Percentiles rank a stretch among this genome's conserved stretches.
Conservation (phyloP, 345 rosid genomes). For the Brassica cretica region DNA sequence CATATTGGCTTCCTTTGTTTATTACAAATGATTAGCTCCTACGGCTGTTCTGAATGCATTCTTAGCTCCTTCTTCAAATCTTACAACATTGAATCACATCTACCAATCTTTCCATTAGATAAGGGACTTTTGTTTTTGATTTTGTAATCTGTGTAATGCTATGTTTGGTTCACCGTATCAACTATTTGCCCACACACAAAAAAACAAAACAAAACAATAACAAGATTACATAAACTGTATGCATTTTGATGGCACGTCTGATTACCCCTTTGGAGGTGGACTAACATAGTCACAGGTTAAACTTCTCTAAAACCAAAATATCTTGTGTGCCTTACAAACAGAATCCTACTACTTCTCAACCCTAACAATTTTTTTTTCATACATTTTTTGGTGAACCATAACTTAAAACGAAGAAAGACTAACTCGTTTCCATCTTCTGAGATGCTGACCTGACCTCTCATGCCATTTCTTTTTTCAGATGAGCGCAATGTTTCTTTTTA, state of each 20-base stretch:
- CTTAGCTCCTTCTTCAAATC: too few relatives aligned
- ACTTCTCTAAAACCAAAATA: constrained; percentile 27
- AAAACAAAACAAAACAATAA: background rate
- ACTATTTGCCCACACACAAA: too few relatives aligned
- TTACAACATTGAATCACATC: too few relatives aligned
- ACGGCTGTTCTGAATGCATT: too few relatives aligned
- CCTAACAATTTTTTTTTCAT: constrained; percentile 27
- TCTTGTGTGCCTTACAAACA: constrained; percentile 19
- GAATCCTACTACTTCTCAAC: constrained; percentile 7
- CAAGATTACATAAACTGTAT: background rate
- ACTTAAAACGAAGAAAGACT: background rate
- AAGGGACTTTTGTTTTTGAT: too few relatives aligned
- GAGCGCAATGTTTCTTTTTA: background rate
- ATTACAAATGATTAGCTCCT: too few relatives aligned
- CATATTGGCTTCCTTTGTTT: too few relatives aligned
- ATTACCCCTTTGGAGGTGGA: background rate
- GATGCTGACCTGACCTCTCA: background rate
- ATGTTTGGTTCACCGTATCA: too few relatives aligned
- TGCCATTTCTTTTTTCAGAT: background rate
- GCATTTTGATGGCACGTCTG: constrained; percentile 26
- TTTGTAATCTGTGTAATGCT: too few relatives aligned
- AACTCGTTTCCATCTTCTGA: constrained; percentile 6
- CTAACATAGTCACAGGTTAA: constrained; percentile 33
- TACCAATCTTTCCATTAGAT: too few relatives aligned
- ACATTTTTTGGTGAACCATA: constrained; percentile 23